Base-by-base conservation (phyloP, 345 rosid genomes). In the Dimocarpus longan region DNA sequence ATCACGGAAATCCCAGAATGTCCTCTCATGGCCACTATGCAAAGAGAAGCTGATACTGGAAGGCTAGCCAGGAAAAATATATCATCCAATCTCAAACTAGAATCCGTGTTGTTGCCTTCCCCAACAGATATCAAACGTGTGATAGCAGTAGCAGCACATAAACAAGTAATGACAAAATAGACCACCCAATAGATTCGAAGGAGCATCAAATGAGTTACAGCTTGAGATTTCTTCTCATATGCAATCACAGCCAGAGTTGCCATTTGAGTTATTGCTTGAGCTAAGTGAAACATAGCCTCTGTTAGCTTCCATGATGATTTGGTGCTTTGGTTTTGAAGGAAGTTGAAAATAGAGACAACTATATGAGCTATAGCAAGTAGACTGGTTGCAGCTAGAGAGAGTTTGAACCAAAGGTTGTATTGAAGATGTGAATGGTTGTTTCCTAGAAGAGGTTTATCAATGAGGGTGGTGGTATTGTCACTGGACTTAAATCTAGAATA, bases 211-310 rank as follows among this genome's bases (percentile, higher is more conserved):
- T 91, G 97, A 60, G 75, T 78, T 8, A 67, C 60, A 18, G 94
- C 92, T 50, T 85, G 84, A 78, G 91, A 90, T 83, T 86, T 89
- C 80, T 89, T 92, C 80, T 89, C 91, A 74, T 91, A 96, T 70
- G 90, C 84, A 80, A 93, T 84, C 62, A 89, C 86, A 32, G 78
- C n/a, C 59, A 54, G n/a, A 16, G 21, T 15, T 15, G 59, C n/a
- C 59, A 54, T 88, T 79, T 90, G 88, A 78, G 96, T 93, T 32
- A 90, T 24, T 79, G 97, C 93, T 84, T 93, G 96, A 68, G 87
- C 77, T 7, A 91, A 46, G 97, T 97, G 92, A 71, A 93, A 92
- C n/a, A 83, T 63, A 16, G 86, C 82, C 42, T 88, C 86, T 4
- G 86, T 37, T 22, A 82, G 81, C 71, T 87, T 87, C 78, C 93